Percentiles rank a stretch among this genome's conserved stretches.
Conservation (phyloP, 2,329 filamentous ascomycete species). For the Colletotrichum simmondsii region DNA sequence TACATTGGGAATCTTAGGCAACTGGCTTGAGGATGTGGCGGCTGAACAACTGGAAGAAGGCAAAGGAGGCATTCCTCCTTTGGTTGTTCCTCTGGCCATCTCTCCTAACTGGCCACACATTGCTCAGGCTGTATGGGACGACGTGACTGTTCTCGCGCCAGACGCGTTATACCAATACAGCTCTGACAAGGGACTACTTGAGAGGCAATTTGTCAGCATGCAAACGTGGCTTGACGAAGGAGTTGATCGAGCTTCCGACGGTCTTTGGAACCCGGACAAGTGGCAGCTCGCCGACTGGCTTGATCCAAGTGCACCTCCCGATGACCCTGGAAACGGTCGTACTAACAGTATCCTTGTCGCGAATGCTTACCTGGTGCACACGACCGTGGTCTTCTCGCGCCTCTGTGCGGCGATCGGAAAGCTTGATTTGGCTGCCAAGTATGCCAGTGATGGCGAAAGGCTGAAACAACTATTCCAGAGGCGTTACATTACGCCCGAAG, state of each 20-base stretch:
- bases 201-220: conserved; percentile 20
- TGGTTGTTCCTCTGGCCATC: conserved; percentile 44
- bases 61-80: conserved; percentile 40
- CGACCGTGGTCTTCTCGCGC: conserved; percentile 6
- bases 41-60: conserved; percentile 36
- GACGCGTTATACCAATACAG: conserved; percentile 20
- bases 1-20: conserved; percentile 10
- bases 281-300: conserved; percentile 40
- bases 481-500: conserved; percentile 27
- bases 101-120: conserved; percentile 35
- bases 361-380: conserved; percentile 24
- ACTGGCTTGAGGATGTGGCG: conserved; percentile 25
- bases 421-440: background rate
- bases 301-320: conserved; percentile 43
- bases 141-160: conserved; percentile 20
- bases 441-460: background rate
- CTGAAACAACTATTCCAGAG: conserved; percentile 12
- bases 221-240: conserved; percentile 1
- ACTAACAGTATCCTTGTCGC: conserved; percentile 19
- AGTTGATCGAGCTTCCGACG: background rate
- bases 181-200: background rate
- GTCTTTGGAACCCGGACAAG: background rate
- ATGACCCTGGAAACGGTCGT: conserved; percentile 2
- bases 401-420: conserved; percentile 12
- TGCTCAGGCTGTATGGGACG: conserved; percentile 34